Evolutionary conservation across 805 yeast genomes (phyloP).

Genomic region (Cyberlindnera nakhonratchasimensis): DNA sequence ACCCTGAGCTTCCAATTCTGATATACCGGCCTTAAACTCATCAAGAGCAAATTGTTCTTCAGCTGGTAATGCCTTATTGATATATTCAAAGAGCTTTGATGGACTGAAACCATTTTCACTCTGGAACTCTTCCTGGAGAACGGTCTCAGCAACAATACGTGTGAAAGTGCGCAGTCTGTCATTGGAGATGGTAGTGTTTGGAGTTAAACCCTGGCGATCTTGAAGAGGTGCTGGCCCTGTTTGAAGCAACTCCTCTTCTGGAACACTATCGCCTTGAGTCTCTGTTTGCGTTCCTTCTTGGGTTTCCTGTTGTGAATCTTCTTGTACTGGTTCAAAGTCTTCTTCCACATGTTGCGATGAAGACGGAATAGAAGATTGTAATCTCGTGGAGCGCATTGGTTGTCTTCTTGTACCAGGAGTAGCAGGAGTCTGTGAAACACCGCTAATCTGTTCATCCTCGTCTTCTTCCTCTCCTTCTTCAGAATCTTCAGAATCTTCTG

Average conservation of each 20-base stretch:
- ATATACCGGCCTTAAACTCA: conserved; percentile 37
- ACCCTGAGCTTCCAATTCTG: conserved; percentile 27
- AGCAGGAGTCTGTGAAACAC: not conserved
- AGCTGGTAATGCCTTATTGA: conserved; percentile 33
- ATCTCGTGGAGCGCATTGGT: conserved; percentile 3
- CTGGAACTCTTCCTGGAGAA: conserved; percentile 15
- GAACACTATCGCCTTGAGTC: not conserved
- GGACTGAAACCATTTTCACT: conserved; percentile 33
- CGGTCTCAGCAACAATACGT: conserved; percentile 10
- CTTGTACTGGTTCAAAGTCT: conserved; percentile 12
- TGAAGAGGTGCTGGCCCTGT: conserved; percentile 3
- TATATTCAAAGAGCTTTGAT: conserved; percentile 29
- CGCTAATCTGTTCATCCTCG: conserved; percentile 1
- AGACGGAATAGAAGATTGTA: conserved; percentile 5
- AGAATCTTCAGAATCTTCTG: not conserved
- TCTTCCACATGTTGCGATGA: conserved; percentile 18
- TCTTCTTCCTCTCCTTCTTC: conserved; percentile 7
- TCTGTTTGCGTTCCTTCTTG: conserved; percentile 10
- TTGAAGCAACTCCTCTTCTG: not conserved
- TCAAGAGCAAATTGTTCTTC: conserved; percentile 36
- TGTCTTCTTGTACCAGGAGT: conserved; percentile 1
- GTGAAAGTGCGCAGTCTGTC: conserved; percentile 16
- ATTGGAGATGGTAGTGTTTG: conserved; percentile 13
- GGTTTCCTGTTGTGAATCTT: conserved; percentile 9
- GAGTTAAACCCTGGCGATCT: conserved; percentile 2